Evolutionary conservation across 805 yeast species (phyloP), one percentile per base, ranked within the genome.

Genomic region (Ogataea corticis): DNA sequence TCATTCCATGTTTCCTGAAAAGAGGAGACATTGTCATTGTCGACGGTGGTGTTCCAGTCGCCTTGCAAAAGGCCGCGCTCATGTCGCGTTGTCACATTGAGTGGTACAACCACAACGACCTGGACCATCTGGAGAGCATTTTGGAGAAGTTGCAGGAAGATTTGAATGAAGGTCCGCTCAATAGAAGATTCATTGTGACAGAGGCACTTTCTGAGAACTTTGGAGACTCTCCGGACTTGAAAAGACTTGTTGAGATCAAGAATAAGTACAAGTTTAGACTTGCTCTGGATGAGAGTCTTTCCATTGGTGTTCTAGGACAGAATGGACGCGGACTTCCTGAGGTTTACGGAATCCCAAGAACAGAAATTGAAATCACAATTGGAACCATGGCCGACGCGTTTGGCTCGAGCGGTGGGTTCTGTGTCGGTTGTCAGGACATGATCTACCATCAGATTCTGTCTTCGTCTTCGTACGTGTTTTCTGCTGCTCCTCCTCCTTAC

Each of bases 401-500:
- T 52, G 92, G 89, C 7, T 75, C 94, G 1, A 82, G 92, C 40
- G 99, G 99, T 52, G 98, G 96, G 0, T 92, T 88, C 69, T 94
- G 96, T 62, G 86, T 87, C 23, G 99, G 98, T 46, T 84, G 79
- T 33, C 66, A 71, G 19, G 84, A 84, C 44, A 88, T 94, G 89
- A 80, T 90, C 28, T 83, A 83, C 56, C 96, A 92, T 69, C 99
- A 94, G 73, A 82, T 96, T 64, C 85, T 94, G 58, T 85, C 89
- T 18, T 87, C 96, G 12, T 75, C 76, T 53, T 97, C 96, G 2
- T 94, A 89, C 63, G 94, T 94, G 49, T 94, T 88, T 65, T 86
- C 96, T 58, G 99, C 99, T 7, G 79, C 97, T 1, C 77, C 92
- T 62, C 98, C 99, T 11, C 95, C 97, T 18, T 92, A 86, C 66